A percentile compares a stretch with the other conserved stretches of the same genome.
Conservation (phyloP, 2,329 filamentous ascomycete species). For the Claviceps pazoutovae region DNA sequence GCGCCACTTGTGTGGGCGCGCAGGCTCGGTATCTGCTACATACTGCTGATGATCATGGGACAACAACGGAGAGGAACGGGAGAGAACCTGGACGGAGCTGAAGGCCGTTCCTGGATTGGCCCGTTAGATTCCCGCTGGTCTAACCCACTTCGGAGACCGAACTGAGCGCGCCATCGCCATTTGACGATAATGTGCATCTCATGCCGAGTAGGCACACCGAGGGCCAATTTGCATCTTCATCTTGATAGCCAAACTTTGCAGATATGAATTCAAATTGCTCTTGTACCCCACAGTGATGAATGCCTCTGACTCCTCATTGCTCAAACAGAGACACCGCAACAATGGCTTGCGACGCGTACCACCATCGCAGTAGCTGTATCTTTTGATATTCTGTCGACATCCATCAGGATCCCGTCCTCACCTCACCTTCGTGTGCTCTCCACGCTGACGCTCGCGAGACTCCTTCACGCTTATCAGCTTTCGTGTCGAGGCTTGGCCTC, state of each 20-base stretch:
- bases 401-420: background rate
- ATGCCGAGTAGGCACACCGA: no score
- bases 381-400: background rate
- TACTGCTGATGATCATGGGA: background rate
- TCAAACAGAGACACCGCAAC: background rate
- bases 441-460: background rate
- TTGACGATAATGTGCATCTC: no score
- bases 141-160: background rate
- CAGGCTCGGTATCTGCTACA: background rate
- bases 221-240: no score
- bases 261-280: no score
- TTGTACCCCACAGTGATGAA: no score
- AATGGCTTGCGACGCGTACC: background rate
- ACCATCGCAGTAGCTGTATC: background rate
- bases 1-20: background rate
- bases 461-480: background rate
- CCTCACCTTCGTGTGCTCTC: background rate
- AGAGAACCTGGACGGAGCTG: background rate
- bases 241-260: no score
- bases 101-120: background rate
- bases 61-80: background rate
- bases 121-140: background rate
- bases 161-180: no score
- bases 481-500: background rate
- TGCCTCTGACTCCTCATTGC: no score